phyloP scores from a whole-genome alignment of 352 stramenopile genomes.

The Pythium oligandrum region DNA sequence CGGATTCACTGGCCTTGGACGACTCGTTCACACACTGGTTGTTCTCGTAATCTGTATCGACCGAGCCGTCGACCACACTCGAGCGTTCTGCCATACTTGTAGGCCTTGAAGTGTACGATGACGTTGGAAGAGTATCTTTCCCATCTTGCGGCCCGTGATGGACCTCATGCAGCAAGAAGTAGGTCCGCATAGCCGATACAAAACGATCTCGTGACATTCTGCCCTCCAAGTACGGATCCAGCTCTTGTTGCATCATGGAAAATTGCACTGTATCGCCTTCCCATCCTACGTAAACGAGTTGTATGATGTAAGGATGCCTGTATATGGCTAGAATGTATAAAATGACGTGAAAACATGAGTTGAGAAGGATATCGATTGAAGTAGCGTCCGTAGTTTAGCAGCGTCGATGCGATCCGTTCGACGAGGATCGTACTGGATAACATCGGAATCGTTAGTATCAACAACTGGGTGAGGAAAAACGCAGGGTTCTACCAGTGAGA shows the following conservation, averaged over 20 bases:
- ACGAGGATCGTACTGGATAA: conserved; percentile 34
- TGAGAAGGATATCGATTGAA: conserved; percentile 61
- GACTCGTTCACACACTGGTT: too few relatives aligned
- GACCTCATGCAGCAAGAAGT: conserved; percentile 15
- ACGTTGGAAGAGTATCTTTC: too few relatives aligned
- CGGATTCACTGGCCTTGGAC: too few relatives aligned
- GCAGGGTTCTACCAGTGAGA: conserved; percentile 23
- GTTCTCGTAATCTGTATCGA: too few relatives aligned
- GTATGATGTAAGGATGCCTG: conserved; percentile 16
- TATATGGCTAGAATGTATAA: background rate
- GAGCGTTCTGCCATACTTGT: too few relatives aligned
- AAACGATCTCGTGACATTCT: conserved; percentile 36
- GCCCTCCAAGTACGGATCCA: conserved; percentile 39
- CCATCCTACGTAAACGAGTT: conserved; percentile 32
- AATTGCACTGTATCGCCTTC: conserved; percentile 35
- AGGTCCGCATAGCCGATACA: conserved; percentile 33
- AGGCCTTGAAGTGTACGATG: too few relatives aligned
- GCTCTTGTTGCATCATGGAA: conserved; percentile 40
- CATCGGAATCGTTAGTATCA: too few relatives aligned
- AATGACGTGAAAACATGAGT: background rate
- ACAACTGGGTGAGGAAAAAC: background rate
- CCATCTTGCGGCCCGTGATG: too few relatives aligned
- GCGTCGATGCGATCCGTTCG: conserved; percentile 36
- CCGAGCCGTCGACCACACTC: too few relatives aligned
- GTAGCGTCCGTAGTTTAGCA: conserved; percentile 33